A percentile compares a stretch with the other conserved stretches of the same genome.
Conservation (phyloP, 1,284 basidiomycete genomes). For the Stereum hirsutum region DNA sequence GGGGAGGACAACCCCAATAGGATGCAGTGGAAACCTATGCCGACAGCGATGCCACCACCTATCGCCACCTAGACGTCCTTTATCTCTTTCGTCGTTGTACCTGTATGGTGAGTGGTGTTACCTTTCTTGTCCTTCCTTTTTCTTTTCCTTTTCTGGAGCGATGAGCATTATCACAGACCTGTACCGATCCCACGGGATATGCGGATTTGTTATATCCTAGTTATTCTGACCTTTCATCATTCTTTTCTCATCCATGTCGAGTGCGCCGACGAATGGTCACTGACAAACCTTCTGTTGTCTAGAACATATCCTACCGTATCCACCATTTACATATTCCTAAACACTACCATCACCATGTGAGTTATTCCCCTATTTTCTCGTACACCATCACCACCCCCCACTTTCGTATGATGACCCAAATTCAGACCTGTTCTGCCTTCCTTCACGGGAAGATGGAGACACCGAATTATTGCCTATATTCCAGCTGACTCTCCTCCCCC, state of each 20-base stretch:
- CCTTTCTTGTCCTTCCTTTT: background rate
- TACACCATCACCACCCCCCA: background rate
- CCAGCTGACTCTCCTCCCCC: too few species aligned
- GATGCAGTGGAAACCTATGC: conserved; percentile 39
- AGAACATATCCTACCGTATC: too few species aligned
- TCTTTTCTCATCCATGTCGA: background rate
- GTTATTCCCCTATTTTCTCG: background rate
- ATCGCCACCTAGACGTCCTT: conserved; percentile 17
- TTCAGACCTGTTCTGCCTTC: conserved; percentile 30
- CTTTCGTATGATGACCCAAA: conserved; percentile 19
- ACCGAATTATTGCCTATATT: conserved; percentile 23
- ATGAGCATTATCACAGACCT: conserved; percentile 37
- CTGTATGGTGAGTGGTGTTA: conserved; percentile 2
- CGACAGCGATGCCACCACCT: conserved; percentile 49
- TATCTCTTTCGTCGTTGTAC: conserved; percentile 1
- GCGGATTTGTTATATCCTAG: conserved; percentile 28
- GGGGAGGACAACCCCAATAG: conserved; percentile 42
- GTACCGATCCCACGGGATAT: conserved; percentile 29
- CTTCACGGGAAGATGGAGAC: conserved; percentile 25
- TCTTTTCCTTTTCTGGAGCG: conserved; percentile 10
- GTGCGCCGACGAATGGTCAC: too few species aligned
- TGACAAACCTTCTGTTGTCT: too few species aligned
- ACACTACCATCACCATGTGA: background rate
- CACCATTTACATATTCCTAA: conserved; percentile 1
- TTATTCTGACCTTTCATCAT: conserved; percentile 19